A percentile compares a stretch with the other conserved stretches of the same genome.
phyloP scores from a whole-genome alignment of 2,329 filamentous ascomycete genomes.

The Dactylellina haptotyla region DNA sequence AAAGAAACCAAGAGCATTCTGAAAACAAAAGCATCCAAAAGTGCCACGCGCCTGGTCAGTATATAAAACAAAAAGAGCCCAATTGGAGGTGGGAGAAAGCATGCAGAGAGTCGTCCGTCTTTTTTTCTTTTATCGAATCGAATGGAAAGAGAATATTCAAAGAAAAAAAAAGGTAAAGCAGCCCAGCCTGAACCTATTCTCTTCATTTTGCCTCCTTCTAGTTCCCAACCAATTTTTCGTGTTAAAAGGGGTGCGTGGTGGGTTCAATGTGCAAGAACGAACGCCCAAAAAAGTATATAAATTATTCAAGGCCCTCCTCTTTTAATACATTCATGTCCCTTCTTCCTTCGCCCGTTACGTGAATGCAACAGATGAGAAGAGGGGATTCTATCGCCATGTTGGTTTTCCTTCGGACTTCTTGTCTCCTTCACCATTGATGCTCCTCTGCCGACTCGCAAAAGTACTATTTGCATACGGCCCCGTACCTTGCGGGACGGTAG shows the following conservation, averaged over 20 bases:
- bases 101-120: too few relatives aligned
- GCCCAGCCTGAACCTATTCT: neutral
- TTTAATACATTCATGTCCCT: too few relatives aligned
- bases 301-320: too few relatives aligned
- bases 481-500: slow-evolving; percentile 26
- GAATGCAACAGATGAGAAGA: too few relatives aligned
- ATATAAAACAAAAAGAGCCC: neutral
- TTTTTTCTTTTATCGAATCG: too few relatives aligned
- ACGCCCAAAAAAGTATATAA: too few relatives aligned
- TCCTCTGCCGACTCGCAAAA: slow-evolving; percentile 42
- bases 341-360: too few relatives aligned
- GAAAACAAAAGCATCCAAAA: slow-evolving; percentile 22
- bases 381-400: slow-evolving; percentile 36
- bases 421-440: slow-evolving; percentile 15
- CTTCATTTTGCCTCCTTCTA: too few relatives aligned
- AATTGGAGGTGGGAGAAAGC: neutral
- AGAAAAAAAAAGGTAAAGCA: slow-evolving; percentile 11
- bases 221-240: too few relatives aligned
- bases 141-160: neutral
- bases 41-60: slow-evolving; percentile 4
- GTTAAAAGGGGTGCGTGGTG: too few relatives aligned
- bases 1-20: slow-evolving; percentile 39
- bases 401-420: slow-evolving; percentile 18
- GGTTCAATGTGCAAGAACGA: too few relatives aligned
- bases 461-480: slow-evolving; percentile 47